Conservation (phyloP, 192 early-diverging fungal species). For the Obelidium mucronatum region DNA sequence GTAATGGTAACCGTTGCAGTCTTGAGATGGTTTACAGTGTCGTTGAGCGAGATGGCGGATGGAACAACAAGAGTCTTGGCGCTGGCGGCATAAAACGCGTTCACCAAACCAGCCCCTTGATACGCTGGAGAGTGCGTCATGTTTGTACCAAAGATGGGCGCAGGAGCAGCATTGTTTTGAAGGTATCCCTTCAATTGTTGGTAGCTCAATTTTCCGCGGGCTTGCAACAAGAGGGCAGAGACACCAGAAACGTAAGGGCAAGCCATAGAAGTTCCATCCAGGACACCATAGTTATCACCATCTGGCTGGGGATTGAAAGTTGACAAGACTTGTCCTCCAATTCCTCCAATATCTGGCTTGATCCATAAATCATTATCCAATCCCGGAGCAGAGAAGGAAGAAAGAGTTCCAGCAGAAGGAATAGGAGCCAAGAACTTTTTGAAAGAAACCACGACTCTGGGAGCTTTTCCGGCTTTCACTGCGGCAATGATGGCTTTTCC, state of each 20-base stretch:
- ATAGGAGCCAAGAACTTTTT: conserved; percentile 47
- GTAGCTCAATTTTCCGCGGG: conserved; percentile 40
- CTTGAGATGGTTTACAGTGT: conserved; percentile 38
- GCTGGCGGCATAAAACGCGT: conserved; percentile 67
- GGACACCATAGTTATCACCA: conserved; percentile 27
- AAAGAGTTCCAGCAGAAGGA: conserved; percentile 68
- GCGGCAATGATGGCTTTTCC: conserved; percentile 29
- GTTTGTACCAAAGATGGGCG: conserved; percentile 42
- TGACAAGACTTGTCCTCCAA: conserved; percentile 46
- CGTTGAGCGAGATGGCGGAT: conserved; percentile 44
- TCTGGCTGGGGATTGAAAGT: conserved; percentile 38
- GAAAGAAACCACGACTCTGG: conserved; percentile 52
- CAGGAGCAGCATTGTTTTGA: conserved; percentile 60
- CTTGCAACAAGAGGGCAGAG: conserved; percentile 69
- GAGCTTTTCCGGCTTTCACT: conserved; percentile 37
- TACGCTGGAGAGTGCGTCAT: conserved; percentile 62
- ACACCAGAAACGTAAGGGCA: conserved; percentile 76
- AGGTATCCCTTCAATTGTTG: conserved; percentile 44
- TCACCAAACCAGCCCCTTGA: conserved; percentile 80
- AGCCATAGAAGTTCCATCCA: conserved; percentile 83
- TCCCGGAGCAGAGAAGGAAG: conserved; percentile 79
- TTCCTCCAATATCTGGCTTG: conserved; percentile 59
- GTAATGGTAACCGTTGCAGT: conserved; percentile 25
- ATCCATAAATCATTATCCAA: conserved; percentile 70
- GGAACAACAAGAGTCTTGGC: conserved; percentile 63